Evolutionary conservation across 306 rosid genomes (phyloP), one percentile per base, ranked within the genome.

Genomic region (Bauhinia variegata): DNA sequence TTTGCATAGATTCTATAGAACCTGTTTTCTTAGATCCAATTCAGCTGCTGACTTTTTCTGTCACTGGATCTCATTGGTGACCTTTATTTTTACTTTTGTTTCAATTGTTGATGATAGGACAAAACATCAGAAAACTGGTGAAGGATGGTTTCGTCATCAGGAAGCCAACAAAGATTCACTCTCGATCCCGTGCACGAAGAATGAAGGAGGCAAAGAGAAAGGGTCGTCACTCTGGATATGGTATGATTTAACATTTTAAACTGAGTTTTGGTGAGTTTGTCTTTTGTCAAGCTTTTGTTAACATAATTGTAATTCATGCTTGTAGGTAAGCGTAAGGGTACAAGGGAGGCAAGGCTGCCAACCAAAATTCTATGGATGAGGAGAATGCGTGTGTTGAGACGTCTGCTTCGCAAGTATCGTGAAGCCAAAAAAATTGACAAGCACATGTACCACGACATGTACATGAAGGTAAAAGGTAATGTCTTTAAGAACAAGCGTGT

Each of bases 111-210:
- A 56, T 2, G 47, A 67, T 68, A 85, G 89, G 89, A 73, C 86
- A 85, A 64, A 81, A 85, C 74, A 63, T 85, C 11, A 75, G 89
- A 65, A 84, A 81, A 83, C 61, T 85, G 73, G 86, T 81, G 36
- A 85, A 85, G 73, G 89, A 85, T 81, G 89, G 89, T 6, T 81
- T 79, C 65, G 76, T 85, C 50, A 81, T 85, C 74, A 75, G 82
- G 82, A 85, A 85, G 64, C 89, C 89, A 18, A 85, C 89, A 9
- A 85, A 81, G 76, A 85, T 85, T 19, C 89, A 81, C 71, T 85
- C 89, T 12, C 84, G 89, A 46, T 81, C 89, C 17, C 84, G 86
- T 28, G 89, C 89, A n/a, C 84, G 86, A 34, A 78, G 89, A 8
- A 81, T 81, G 89, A 81, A 73, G 47, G 89, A 60, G 76, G 89